Conservation (phyloP, 2,329 filamentous ascomycete genomes). For the Podosphaera fusca region DNA sequence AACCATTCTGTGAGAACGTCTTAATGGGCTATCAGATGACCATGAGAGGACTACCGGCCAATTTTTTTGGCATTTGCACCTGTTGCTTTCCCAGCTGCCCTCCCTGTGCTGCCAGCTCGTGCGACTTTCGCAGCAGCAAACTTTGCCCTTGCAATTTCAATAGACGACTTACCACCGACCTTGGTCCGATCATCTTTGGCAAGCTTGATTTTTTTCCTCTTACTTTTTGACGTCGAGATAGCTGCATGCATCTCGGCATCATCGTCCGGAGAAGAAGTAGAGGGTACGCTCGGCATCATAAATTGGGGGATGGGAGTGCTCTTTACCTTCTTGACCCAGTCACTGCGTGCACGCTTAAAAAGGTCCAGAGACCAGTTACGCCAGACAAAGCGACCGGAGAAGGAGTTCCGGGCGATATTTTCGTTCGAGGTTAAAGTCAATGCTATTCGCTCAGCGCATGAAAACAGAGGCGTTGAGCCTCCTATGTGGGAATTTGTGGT, state of each 20-base stretch:
- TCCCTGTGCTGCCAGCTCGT: not conserved
- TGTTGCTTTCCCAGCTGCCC: not conserved
- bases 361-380: constrained; percentile 54
- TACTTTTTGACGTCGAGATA: constrained; percentile 2
- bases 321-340: constrained; percentile 41
- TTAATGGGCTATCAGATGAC: too few relatives aligned
- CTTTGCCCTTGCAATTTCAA: constrained; percentile 14
- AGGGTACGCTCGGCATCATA: constrained; percentile 1
- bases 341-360: constrained; percentile 35
- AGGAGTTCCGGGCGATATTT: constrained; percentile 35
- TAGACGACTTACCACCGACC: constrained; percentile 9
- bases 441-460: constrained; percentile 44
- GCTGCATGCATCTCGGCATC: constrained; percentile 1
- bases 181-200: constrained; percentile 1
- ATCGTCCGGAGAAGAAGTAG: not conserved
- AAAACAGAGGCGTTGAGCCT: constrained; percentile 23
- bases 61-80: constrained; percentile 1
- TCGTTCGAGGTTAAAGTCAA: constrained; percentile 37
- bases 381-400: constrained; percentile 44
- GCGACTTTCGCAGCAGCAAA: constrained; percentile 12
- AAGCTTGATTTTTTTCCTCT: constrained; percentile 4
- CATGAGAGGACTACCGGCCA: not conserved
- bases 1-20: too few relatives aligned
- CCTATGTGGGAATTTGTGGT: constrained; percentile 2
- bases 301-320: not conserved